A percentile compares a stretch with the other conserved stretches of the same genome.
Conservation (phyloP, 176 grass and related monocot species). For the barley (Hordeum vulgare) region MorexV3_pseudomolecules_assembly NC_058522.1:537758289-537758788, state of each 20-base stretch:
- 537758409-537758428: neutral
- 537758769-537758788: slow-evolving; percentile 1
- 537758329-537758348: too few species aligned
- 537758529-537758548: slow-evolving; percentile 5
- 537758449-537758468: slow-evolving; percentile 41
- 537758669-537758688: slow-evolving; percentile 5
- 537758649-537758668: slow-evolving; percentile 48
- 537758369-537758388: too few species aligned
- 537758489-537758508: slow-evolving; percentile 35
- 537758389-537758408: too few species aligned
- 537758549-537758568: slow-evolving; percentile 33
- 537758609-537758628: slow-evolving; percentile 29
- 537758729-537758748: slow-evolving; percentile 45
- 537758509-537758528: slow-evolving; percentile 11
- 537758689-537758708: slow-evolving; percentile 64
- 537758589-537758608: slow-evolving; percentile 57
- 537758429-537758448: neutral
- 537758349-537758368: too few species aligned
- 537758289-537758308: too few species aligned
- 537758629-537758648: slow-evolving; percentile 23
- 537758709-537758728: slow-evolving; percentile 86
- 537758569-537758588: slow-evolving; percentile 54
- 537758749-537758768: neutral
- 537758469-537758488: slow-evolving; percentile 33
- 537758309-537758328: too few species aligned